Conservation (phyloP, 306 rosid genomes). For the Alnus rubra region DNA sequence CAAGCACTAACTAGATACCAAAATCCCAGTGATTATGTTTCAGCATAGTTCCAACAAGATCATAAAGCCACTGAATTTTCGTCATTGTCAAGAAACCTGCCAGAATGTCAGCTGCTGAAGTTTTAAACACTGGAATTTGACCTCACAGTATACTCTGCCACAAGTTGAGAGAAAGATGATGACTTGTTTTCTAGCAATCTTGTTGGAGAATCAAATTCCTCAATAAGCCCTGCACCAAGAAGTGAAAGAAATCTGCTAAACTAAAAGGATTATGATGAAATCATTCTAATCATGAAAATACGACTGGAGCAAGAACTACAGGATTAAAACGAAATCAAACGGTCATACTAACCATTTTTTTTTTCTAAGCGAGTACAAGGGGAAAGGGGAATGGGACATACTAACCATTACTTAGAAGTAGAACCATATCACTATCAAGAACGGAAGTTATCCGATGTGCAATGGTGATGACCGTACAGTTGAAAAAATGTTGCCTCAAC, state of each 20-base stretch:
- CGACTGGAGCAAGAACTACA: background rate
- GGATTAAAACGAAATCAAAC: background rate
- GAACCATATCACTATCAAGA: constrained; percentile 70
- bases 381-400: too few species aligned
- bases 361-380: too few species aligned
- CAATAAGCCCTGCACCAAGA: constrained; percentile 13
- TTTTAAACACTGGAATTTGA: constrained; percentile 28
- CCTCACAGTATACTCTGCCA: constrained; percentile 37
- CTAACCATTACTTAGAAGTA: constrained; percentile 53
- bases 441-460: constrained; percentile 39
- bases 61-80: background rate
- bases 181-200: constrained; percentile 25
- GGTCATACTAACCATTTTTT: background rate
- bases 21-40: background rate
- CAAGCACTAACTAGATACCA: background rate
- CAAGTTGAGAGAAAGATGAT: constrained; percentile 17
- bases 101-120: background rate
- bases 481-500: constrained; percentile 58
- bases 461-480: constrained; percentile 67
- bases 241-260: background rate
- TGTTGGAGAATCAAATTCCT: background rate
- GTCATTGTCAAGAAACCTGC: background rate
- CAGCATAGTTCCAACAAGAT: background rate
- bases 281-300: background rate
- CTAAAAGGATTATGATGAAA: background rate